Percentiles rank a stretch among this genome's conserved stretches.
Evolutionary conservation across 257 asterid genomes (phyloP).

Genomic region (Nicotiana sylvestris): DNA sequence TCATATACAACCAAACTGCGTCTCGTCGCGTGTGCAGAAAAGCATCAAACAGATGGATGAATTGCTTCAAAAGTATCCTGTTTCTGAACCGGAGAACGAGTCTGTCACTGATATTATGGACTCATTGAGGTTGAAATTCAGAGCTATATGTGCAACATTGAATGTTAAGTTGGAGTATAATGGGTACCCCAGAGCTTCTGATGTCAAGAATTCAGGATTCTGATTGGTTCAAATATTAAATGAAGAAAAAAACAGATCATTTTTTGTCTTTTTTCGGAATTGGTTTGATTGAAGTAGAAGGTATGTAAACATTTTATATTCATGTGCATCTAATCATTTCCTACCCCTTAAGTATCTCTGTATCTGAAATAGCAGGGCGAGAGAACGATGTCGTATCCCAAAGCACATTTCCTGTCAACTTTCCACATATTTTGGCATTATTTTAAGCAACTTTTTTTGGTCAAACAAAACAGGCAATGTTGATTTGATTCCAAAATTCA

Average conservation of each 20-base stretch:
- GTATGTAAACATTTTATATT: not conserved
- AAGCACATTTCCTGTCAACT: too few relatives aligned
- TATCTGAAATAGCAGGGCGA: too few relatives aligned
- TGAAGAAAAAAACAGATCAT: not conserved
- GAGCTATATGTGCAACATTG: constrained; percentile 43
- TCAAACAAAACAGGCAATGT: too few relatives aligned
- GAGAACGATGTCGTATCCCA: too few relatives aligned
- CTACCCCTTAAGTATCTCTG: too few relatives aligned
- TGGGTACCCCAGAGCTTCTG: not conserved
- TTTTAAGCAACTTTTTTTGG: too few relatives aligned
- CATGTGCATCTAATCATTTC: not conserved
- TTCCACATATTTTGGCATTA: too few relatives aligned
- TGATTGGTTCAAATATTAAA: not conserved
- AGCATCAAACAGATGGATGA: constrained; percentile 54
- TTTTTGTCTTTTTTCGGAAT: not conserved
- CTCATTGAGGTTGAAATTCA: constrained; percentile 49
- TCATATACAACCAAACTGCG: constrained; percentile 37
- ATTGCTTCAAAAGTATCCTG: constrained; percentile 40
- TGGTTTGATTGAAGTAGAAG: not conserved
- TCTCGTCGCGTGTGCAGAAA: constrained; percentile 37
- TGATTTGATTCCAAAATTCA: too few relatives aligned
- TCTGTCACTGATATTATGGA: constrained; percentile 42
- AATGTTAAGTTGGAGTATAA: constrained; percentile 37
- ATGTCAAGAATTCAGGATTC: not conserved
- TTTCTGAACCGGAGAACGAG: constrained; percentile 55